Evolutionary conservation across 805 yeast species (phyloP).

Genomic region (Grigorovia jiainica): DNA sequence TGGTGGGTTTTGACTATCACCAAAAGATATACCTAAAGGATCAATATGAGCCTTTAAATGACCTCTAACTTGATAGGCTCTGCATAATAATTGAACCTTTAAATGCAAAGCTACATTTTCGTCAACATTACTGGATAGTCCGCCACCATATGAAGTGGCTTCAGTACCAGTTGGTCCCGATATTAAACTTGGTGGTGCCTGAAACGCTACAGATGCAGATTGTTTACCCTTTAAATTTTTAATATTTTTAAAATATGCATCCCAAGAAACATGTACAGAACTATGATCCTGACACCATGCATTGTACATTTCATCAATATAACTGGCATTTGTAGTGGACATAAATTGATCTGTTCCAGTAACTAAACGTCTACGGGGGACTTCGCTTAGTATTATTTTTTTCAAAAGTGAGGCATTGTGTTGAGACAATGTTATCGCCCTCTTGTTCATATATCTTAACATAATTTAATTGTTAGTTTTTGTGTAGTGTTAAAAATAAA

Average conservation of each 20-base stretch:
- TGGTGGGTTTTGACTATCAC: constrained; percentile 44
- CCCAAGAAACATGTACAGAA: constrained; percentile 94
- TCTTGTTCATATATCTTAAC: not conserved
- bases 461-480: not conserved
- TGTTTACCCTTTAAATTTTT: constrained; percentile 45
- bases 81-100: constrained; percentile 90
- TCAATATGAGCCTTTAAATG: constrained; percentile 92
- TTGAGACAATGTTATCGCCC: not conserved
- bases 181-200: constrained; percentile 85
- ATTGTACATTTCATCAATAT: constrained; percentile 95
- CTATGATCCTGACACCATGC: constrained; percentile 88
- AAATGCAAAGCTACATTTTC: constrained; percentile 76
- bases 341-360: constrained; percentile 56
- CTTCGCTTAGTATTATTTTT: not conserved
- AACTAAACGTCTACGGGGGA: not conserved
- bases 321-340: constrained; percentile 76
- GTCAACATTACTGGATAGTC: constrained; percentile 34
- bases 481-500: not conserved
- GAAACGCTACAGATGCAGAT: constrained; percentile 67
- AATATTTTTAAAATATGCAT: constrained; percentile 89
- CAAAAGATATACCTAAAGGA: constrained; percentile 87
- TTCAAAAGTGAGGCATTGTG: not conserved
- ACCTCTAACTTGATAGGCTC: constrained; percentile 98
- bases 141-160: constrained; percentile 37
- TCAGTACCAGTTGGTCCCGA: constrained; percentile 73